Evolutionary conservation across 805 yeast species (phyloP), one percentile per base, ranked within the genome.

Genomic region (Gaillardinia entomophila): DNA sequence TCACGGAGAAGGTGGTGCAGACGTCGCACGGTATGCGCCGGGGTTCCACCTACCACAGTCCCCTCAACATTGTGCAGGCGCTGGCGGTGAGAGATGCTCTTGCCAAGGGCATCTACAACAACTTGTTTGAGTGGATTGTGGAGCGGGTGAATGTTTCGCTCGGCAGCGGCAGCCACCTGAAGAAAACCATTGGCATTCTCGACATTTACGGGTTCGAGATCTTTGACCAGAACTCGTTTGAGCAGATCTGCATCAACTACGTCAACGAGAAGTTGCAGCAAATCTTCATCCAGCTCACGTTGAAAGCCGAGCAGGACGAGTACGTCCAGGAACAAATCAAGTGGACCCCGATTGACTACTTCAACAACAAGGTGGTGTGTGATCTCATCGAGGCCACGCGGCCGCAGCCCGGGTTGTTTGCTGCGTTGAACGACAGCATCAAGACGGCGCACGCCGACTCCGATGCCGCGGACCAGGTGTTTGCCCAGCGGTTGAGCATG

Each of bases 391-490:
- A 92, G 62, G 82, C 86, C 18, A 77, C 77, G 38, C 77, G 96
- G 51, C 97, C 98, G 1, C 66, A 60, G 35, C 97, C 97, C 1
- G 98, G 98, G 38, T 72, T 92, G 27, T 89, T 92, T 66, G 94
- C 97, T 2, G 95, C 96, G 3, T 72, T 92, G 62, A 92, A 90
- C 60, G 98, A 92, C 66, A 90, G 97, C 1, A 82, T 88, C 50
- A 97, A 96, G 24, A 92, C 97, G 17, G 98, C 98, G 0, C 98
- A 92, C 55, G 99, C 98, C 3, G 97, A 92, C 53, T 82, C 96
- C 1, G 72, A 67, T 32, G 98, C 97, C 13, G 97, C 97, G 2
- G 99, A 92, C 58, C 96, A 88, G 62, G 85, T 94, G 1, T 92
- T 92, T 60, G 83, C 92, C 12, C 96, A 87, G 67, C 75, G 97